Conservation (phyloP, 306 rosid genomes). For the Biancaea sappan region DNA sequence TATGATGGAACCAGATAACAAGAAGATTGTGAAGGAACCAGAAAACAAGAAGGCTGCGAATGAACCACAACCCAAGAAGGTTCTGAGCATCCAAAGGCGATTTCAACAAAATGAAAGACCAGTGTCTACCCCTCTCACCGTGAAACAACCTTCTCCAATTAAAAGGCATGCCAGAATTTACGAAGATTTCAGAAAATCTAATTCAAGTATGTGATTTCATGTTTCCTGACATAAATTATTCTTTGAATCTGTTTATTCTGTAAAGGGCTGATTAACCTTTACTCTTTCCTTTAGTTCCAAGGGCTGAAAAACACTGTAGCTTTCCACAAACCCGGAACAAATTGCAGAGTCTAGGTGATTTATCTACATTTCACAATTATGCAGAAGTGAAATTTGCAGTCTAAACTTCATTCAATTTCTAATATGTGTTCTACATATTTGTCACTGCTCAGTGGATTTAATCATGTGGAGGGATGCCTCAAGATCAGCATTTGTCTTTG, state of each 20-base stretch:
- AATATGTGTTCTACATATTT: background rate
- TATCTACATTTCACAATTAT: constrained; percentile 19
- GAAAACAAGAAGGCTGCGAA: constrained; percentile 19
- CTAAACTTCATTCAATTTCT: constrained; percentile 3
- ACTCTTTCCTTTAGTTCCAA: constrained; percentile 35
- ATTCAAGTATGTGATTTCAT: constrained; percentile 44
- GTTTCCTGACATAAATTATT: background rate
- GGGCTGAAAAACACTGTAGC: constrained; percentile 38
- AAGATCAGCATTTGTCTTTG: constrained; percentile 72
- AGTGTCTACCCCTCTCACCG: constrained; percentile 32
- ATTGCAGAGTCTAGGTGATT: constrained; percentile 74
- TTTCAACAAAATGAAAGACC: constrained; percentile 42
- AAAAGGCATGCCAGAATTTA: constrained; percentile 39
- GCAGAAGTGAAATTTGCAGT: background rate
- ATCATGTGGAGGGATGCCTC: constrained; percentile 83
- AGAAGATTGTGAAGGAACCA: too few species aligned
- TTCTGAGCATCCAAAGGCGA: constrained; percentile 22
- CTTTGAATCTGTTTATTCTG: constrained; percentile 7
- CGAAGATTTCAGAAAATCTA: constrained; percentile 41
- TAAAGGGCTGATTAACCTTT: constrained; percentile 19
- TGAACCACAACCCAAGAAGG: constrained; percentile 37
- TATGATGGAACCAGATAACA: constrained; percentile 33
- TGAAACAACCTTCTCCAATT: constrained; percentile 51
- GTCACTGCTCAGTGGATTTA: constrained; percentile 61
- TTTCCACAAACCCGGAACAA: constrained; percentile 62